These are phyloP conservation scores for Rhododendron mucronatum DNA, from an alignment of 148 eudicot genomes.

Conservation along the genomic window DNA sequence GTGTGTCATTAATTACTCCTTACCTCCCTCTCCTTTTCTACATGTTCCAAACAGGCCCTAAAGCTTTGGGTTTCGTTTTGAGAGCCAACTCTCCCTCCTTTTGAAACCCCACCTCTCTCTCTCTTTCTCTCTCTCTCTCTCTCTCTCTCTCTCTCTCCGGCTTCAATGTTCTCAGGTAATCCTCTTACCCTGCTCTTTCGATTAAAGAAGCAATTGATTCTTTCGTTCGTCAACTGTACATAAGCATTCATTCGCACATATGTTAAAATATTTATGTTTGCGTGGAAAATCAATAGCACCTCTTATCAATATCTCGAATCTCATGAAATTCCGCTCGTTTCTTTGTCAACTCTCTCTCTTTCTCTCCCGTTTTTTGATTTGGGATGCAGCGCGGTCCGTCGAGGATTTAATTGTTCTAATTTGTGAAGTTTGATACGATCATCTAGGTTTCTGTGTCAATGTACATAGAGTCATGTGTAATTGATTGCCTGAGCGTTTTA, in stretches of 20 bases:
- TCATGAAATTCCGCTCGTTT: background rate
- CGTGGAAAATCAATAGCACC: background rate
- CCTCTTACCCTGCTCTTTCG: background rate
- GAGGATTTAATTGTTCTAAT: background rate
- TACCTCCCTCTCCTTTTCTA: background rate
- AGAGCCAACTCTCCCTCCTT: background rate
- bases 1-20: background rate
- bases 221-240: background rate
- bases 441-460: background rate
- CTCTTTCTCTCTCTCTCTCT: background rate
- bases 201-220: background rate
- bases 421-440: background rate
- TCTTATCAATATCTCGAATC: background rate
- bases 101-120: background rate
- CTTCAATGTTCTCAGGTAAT: conserved; percentile 2
- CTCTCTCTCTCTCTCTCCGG: conserved; percentile 5
- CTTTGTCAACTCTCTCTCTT: background rate
- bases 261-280: background rate
- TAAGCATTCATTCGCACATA: background rate
- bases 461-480: background rate
- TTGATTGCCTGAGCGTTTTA: background rate
- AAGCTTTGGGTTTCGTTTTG: background rate
- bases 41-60: background rate
- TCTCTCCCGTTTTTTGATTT: background rate
- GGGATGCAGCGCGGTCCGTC: background rate